These are phyloP conservation scores for Graphilbum sp. DNA, from an alignment of 2,329 filamentous ascomycete species.

Conservation along the genomic window DNA sequence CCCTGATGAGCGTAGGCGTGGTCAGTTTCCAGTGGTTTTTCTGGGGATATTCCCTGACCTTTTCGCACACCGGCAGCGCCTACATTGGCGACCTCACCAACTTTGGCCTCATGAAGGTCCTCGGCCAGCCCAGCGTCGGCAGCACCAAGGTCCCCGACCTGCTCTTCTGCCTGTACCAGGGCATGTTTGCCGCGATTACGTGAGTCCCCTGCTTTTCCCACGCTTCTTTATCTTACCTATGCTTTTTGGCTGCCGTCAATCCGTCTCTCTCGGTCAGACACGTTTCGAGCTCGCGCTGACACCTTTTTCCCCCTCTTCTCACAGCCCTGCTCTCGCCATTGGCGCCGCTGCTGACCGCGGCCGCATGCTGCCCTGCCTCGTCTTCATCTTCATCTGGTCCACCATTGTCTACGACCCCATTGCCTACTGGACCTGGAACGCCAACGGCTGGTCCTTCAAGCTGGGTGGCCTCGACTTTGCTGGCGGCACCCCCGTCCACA, in stretches of 20 bases:
- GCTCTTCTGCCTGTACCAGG: conserved; percentile 71
- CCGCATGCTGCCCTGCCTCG: conserved; percentile 41
- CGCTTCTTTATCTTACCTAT: not conserved
- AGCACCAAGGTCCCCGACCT: conserved; percentile 60
- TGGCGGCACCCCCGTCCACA: conserved; percentile 60
- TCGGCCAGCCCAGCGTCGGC: conserved; percentile 61
- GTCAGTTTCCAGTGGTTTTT: conserved; percentile 91
- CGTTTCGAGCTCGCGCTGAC: no score
- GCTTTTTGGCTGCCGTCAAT: no score
- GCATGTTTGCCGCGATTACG: conserved; percentile 84
- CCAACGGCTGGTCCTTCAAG: conserved; percentile 52
- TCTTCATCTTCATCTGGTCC: conserved; percentile 56
- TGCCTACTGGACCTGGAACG: conserved; percentile 66
- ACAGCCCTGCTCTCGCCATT: conserved; percentile 40
- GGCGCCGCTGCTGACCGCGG: conserved; percentile 45
- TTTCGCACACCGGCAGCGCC: conserved; percentile 61
- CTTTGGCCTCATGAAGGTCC: conserved; percentile 64
- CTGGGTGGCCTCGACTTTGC: conserved; percentile 60
- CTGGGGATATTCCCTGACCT: conserved; percentile 80
- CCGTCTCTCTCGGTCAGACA: no score
- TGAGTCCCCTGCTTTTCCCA: conserved; percentile 26
- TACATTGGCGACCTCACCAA: conserved; percentile 70
- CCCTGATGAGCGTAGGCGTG: conserved; percentile 64
- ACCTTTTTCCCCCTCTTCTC: no score
- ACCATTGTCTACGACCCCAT: conserved; percentile 59